Evolutionary conservation across 352 stramenopile genomes (phyloP), one percentile per base, ranked within the genome.

Genomic region (Phytopythium cucurbitacearum): DNA sequence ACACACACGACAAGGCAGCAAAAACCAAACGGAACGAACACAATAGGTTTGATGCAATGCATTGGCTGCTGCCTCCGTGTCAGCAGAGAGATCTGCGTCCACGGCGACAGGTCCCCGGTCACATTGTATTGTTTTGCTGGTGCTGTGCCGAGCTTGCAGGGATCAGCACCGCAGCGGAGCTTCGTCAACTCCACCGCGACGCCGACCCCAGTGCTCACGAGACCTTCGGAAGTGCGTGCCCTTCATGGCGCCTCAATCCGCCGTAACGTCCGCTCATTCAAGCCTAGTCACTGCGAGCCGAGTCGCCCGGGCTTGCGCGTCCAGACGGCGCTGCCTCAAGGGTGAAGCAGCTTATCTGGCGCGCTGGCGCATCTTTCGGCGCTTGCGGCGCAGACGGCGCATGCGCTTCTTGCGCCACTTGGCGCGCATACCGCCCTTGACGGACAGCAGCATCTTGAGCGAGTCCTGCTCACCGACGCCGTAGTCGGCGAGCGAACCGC

Each of bases 391-490:
- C 63, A 99, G 87, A 69, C 96, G 95, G 61, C 96, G 91, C 94
- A 98, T 98, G 62, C 95, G 93, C 95, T 99, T 99, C 91, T 99
- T 99, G 62, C 88, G 85, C 95, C 95, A 99, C 92, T 99, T 98
- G 70, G 76, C 80, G 74, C 94, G 92, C 94, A 98, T 98, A 65
- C 94, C 95, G 65, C 86, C 93, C 59, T 89, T 82, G 55, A 98
- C 80, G 53, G 87, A 84, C 62, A 98, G 80, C 48, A 96, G 67
- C 72, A 98, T 92, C 67, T 95, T 83, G 55, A 98, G 76, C 59
- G 84, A 94, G 65, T 97, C 91, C 39, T 95, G 94, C 50, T 98
- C 91, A 55, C 84, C 83, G 50, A 98, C 65, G 40, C 76, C 91
- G 72, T 97, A 97, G 71, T 93, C 89, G 61, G 89, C 76, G 57